A percentile compares a stretch with the other conserved stretches of the same genome.
These are phyloP conservation scores for Schizophyllum amplum DNA, from an alignment of 1,284 basidiomycete genomes.

Conservation along the genomic window DNA sequence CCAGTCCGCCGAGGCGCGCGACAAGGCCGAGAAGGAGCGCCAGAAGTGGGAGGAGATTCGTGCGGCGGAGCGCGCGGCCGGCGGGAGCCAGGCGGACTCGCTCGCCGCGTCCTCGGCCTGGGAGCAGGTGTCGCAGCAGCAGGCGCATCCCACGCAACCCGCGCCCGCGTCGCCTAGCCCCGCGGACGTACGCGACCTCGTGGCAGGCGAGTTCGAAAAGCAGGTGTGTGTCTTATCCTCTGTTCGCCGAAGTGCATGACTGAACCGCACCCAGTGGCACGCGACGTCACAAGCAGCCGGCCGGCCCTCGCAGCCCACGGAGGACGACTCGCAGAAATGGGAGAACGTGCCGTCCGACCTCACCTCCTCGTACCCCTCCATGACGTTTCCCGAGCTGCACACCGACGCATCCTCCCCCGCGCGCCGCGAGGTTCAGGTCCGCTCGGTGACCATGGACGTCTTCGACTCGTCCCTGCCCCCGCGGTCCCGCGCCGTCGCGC, in stretches of 20 bases:
- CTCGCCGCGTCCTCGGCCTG: neutral
- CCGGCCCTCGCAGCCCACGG: conserved; percentile 10
- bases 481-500: conserved; percentile 59
- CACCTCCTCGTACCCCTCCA: conserved; percentile 69
- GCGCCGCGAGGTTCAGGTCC: conserved; percentile 23
- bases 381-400: conserved; percentile 56
- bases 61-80: conserved; percentile 34
- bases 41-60: conserved; percentile 58
- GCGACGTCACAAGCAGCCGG: neutral
- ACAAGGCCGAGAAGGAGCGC: conserved; percentile 70
- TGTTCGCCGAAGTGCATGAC: neutral
- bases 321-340: conserved; percentile 57
- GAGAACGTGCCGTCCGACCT: conserved; percentile 57
- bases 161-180: conserved; percentile 16
- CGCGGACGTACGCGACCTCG: conserved; percentile 37
- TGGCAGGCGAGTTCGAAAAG: conserved; percentile 30
- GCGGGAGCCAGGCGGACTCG: conserved; percentile 5
- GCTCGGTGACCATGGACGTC: conserved; percentile 67
- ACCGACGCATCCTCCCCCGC: conserved; percentile 27
- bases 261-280: neutral
- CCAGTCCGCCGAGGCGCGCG: conserved; percentile 64
- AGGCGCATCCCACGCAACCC: neutral
- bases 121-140: neutral
- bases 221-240: conserved; percentile 18
- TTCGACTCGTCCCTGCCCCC: conserved; percentile 64